Evolutionary conservation across 2,329 filamentous ascomycete genomes (phyloP).

Genomic region (Aspergillus phoenicis): DNA sequence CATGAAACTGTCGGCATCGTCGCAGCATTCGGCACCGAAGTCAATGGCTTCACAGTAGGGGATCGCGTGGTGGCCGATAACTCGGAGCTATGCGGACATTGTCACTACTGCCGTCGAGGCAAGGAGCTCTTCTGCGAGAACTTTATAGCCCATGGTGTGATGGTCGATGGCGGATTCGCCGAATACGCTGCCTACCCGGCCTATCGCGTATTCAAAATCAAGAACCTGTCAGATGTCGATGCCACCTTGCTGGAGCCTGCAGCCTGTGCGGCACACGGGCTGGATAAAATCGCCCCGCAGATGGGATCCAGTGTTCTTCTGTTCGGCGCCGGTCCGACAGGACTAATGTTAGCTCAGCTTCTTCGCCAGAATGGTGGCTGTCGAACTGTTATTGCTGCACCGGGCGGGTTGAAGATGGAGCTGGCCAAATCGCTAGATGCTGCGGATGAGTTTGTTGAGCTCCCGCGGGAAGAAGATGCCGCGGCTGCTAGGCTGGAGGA

Average conservation of each 20-base stretch:
- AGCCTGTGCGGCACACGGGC: conserved; percentile 66
- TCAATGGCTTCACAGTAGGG: conserved; percentile 62
- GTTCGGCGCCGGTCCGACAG: conserved; percentile 70
- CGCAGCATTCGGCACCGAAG: conserved; percentile 60
- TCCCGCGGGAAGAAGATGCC: conserved; percentile 49
- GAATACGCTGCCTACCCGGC: conserved; percentile 60
- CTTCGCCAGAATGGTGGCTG: conserved; percentile 68
- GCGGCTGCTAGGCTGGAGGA: conserved; percentile 63
- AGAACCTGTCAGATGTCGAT: not conserved
- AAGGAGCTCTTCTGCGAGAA: conserved; percentile 70
- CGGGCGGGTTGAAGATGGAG: conserved; percentile 70
- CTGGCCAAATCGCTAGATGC: conserved; percentile 57
- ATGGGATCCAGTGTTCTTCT: conserved; percentile 67
- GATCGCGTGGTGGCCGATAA: conserved; percentile 63
- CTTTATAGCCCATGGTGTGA: conserved; percentile 63
- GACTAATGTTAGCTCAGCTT: conserved; percentile 65
- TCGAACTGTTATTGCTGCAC: conserved; percentile 69
- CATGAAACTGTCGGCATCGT: conserved; percentile 70
- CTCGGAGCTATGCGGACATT: conserved; percentile 67
- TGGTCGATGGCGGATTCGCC: conserved; percentile 70
- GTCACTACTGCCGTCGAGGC: conserved; percentile 72
- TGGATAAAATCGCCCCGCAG: conserved; percentile 68
- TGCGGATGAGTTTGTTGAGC: conserved; percentile 51
- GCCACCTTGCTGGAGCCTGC: not conserved
- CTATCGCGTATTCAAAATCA: not conserved